Base-by-base conservation (phyloP, 306 rosid genomes). In the Cucurbita maxima region DNA sequence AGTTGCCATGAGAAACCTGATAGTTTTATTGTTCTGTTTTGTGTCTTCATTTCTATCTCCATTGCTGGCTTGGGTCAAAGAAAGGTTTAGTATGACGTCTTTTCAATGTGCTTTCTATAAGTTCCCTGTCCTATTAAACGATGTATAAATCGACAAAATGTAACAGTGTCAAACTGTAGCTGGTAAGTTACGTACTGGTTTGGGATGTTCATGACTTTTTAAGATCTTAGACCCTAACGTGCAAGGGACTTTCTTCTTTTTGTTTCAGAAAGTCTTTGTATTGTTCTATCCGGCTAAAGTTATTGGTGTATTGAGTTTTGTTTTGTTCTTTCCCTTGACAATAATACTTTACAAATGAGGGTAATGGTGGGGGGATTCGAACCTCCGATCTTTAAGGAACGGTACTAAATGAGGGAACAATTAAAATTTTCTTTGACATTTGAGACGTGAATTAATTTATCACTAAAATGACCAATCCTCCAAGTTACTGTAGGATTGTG, bases 181-280 rank as follows among this genome's bases (percentile, higher is more conserved):
- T 22, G 19, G 19, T 6, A 22, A 67, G 18, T 44, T 44, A 41
- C 47, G 9, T 41, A 40, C 71, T 40, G 34, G 7, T 40, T n/a
- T 63, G 51, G 51, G 25, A 63, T 37, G 12, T 5, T 60, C 25
- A 15, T 16, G 69, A 41, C 50, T 10, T 10, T 41, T 16, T 51
- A n/a, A 63, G 51, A 41, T 63, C 20, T n/a, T 63, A 38, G 15
- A 41, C 51, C 51, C 16, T 19, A 16, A 44, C 16, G 34, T 63
- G 71, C 71, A 63, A 63, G 71, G 50, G 71, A 63, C 52, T 41
- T 62, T 62, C 69, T 38, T 62, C 54, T 62, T 38, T 62, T 66
- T 66, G 72, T 18, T 66, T 68, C 41, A 8, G 34, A 19, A 14
- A 30, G 7, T 45, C 2, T 67, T 67, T 22, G 3, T 47, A 11